A percentile compares a stretch with the other conserved stretches of the same genome.
Evolutionary conservation across 345 rosid species (phyloP).

Genomic region (Aquilaria sinensis): DNA sequence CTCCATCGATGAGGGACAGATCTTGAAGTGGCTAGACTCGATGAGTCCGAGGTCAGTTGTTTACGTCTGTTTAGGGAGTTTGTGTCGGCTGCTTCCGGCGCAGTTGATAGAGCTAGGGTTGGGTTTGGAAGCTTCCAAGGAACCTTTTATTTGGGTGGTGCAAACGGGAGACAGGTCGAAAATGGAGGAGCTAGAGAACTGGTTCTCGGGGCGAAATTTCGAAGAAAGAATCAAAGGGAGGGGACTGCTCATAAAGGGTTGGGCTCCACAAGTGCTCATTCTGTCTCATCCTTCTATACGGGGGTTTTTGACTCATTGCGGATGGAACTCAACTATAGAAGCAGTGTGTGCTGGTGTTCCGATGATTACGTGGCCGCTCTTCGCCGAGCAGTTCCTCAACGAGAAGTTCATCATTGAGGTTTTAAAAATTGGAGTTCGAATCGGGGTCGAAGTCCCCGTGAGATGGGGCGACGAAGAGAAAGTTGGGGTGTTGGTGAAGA

Average conservation of each 20-base stretch:
- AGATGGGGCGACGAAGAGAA: slow-evolving; percentile 78
- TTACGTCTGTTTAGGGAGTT: slow-evolving; percentile 72
- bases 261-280: slow-evolving; percentile 83
- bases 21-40: slow-evolving; percentile 51
- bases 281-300: slow-evolving; percentile 58
- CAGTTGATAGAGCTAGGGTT: slow-evolving; percentile 62
- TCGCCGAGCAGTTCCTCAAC: slow-evolving; percentile 69
- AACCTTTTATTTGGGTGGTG: slow-evolving; percentile 73
- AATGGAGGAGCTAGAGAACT: slow-evolving; percentile 36
- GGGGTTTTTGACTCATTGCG: slow-evolving; percentile 80
- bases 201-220: slow-evolving; percentile 36
- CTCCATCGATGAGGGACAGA: slow-evolving; percentile 33
- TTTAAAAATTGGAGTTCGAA: slow-evolving; percentile 47
- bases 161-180: slow-evolving; percentile 35
- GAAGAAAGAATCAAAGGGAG: slow-evolving; percentile 53
- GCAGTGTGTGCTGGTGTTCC: slow-evolving; percentile 56
- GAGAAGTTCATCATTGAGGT: slow-evolving; percentile 63
- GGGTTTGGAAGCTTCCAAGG: slow-evolving; percentile 53
- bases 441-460: slow-evolving; percentile 56
- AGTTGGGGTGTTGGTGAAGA: slow-evolving; percentile 54
- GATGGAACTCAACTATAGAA: slow-evolving; percentile 86
- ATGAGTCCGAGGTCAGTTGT: slow-evolving; percentile 53
- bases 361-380: slow-evolving; percentile 78
- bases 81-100: slow-evolving; percentile 53
- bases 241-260: slow-evolving; percentile 62